Conservation (phyloP, 2,329 filamentous ascomycete species). For the Alternaria sp. region DNA sequence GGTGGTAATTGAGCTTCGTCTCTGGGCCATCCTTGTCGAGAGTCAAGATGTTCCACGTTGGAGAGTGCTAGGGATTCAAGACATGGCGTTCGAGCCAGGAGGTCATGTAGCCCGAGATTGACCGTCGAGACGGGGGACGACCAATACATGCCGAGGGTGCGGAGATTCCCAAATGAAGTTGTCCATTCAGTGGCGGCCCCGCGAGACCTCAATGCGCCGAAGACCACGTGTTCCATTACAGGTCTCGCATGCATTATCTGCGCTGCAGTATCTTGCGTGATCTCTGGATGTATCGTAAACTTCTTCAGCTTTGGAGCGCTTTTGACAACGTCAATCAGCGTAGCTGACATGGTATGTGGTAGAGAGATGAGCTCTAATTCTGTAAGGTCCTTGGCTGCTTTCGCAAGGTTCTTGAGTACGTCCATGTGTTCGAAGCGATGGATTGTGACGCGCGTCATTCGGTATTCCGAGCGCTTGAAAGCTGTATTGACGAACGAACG, state of each 20-base stretch:
- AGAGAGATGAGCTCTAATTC: slow-evolving; percentile 41
- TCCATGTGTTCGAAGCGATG: slow-evolving; percentile 50
- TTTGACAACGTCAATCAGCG: slow-evolving; percentile 39
- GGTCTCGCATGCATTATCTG: slow-evolving; percentile 37
- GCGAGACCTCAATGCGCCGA: slow-evolving; percentile 9
- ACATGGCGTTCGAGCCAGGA: slow-evolving; percentile 20
- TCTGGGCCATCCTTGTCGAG: slow-evolving; percentile 1
- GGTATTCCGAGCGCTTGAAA: slow-evolving; percentile 48
- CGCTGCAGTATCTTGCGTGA: slow-evolving; percentile 33
- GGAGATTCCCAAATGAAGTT: slow-evolving; percentile 32
- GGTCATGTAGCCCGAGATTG: neutral
- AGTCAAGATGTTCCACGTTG: neutral
- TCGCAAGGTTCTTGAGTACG: slow-evolving; percentile 49
- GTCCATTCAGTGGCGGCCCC: slow-evolving; percentile 25
- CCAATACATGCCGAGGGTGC: slow-evolving; percentile 24
- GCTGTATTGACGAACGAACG: slow-evolving; percentile 51
- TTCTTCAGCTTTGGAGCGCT: slow-evolving; percentile 32
- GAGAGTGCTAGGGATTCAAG: slow-evolving; percentile 20
- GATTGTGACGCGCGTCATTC: slow-evolving; percentile 41
- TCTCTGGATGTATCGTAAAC: slow-evolving; percentile 30
- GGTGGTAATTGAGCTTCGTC: neutral
- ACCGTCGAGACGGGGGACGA: neutral
- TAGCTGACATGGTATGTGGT: slow-evolving; percentile 29
- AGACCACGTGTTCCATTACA: slow-evolving; percentile 33
- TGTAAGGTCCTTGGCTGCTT: slow-evolving; percentile 44